Percentiles rank a stretch among this genome's conserved stretches.
These are phyloP conservation scores for Exophiala oligosperma DNA, from an alignment of 2,329 filamentous ascomycete genomes.

Conservation along the genomic window DNA sequence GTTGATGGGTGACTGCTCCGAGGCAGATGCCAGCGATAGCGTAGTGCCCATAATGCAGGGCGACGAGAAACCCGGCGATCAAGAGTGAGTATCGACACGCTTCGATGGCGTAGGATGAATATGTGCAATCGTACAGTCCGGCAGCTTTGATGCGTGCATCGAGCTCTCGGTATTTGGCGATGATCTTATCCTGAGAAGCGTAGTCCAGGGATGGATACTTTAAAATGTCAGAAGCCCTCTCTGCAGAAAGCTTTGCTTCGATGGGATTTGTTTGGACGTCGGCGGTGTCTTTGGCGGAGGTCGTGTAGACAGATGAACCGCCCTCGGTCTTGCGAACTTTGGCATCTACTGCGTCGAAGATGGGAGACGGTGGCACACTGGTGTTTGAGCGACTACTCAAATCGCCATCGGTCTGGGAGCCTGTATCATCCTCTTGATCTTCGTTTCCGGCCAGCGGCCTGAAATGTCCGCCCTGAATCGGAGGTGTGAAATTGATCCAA, in stretches of 20 bases:
- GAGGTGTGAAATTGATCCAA: constrained; percentile 87
- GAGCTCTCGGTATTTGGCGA: constrained; percentile 77
- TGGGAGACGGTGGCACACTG: constrained; percentile 63
- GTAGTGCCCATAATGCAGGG: constrained; percentile 67
- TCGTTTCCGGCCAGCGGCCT: constrained; percentile 35
- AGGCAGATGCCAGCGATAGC: constrained; percentile 70
- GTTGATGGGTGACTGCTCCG: constrained; percentile 88
- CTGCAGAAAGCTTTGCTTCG: constrained; percentile 16
- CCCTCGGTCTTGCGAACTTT: constrained; percentile 15
- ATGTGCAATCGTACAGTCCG: constrained; percentile 82
- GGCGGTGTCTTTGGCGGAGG: constrained; percentile 41
- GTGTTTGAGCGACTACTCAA: constrained; percentile 25
- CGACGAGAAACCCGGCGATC: constrained; percentile 60
- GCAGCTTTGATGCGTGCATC: constrained; percentile 70
- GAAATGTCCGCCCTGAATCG: constrained; percentile 86
- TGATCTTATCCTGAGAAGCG: constrained; percentile 71
- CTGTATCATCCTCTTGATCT: constrained; percentile 40
- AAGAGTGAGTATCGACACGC: constrained; percentile 69
- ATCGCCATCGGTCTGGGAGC: constrained; percentile 17
- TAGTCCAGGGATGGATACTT: constrained; percentile 79
- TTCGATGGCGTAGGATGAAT: constrained; percentile 76
- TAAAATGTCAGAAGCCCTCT: constrained; percentile 20
- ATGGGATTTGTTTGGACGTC: constrained; percentile 11
- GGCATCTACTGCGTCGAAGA: constrained; percentile 59
- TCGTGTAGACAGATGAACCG: constrained; percentile 59